Percentiles rank a stretch among this genome's conserved stretches.
These are phyloP conservation scores for Eremochloa ophiuroides DNA, from an alignment of 176 grass and related monocot genomes.

Conservation along the genomic window DNA sequence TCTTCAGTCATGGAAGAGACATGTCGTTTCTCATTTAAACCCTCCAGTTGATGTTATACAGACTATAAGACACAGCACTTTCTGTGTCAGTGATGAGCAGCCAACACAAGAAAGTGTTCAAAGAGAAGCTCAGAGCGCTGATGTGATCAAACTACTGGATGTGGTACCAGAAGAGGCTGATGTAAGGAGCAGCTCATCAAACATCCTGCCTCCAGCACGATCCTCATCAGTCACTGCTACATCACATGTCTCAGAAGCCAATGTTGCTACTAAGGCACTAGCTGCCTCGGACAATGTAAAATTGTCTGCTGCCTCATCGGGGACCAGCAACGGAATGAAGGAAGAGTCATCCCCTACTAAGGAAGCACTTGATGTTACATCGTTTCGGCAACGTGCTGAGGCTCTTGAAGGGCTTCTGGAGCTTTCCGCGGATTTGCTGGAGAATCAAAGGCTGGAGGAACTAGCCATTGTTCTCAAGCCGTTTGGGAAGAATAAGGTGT, in stretches of 20 bases:
- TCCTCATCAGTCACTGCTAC: slow-evolving; percentile 9
- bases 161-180: slow-evolving; percentile 56
- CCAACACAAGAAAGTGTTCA: slow-evolving; percentile 28
- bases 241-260: slow-evolving; percentile 20
- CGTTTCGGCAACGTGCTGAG: slow-evolving; percentile 92
- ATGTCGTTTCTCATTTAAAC: slow-evolving; percentile 39
- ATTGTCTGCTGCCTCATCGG: not conserved
- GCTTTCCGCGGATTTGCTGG: slow-evolving; percentile 82
- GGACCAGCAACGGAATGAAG: slow-evolving; percentile 32
- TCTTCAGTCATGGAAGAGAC: slow-evolving; percentile 41
- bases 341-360: slow-evolving; percentile 58
- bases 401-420: slow-evolving; percentile 94
- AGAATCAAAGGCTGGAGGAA: slow-evolving; percentile 71
- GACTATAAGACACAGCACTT: slow-evolving; percentile 36
- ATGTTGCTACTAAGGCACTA: slow-evolving; percentile 22
- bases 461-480: slow-evolving; percentile 96
- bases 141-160: slow-evolving; percentile 44
- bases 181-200: slow-evolving; percentile 38
- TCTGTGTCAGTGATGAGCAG: slow-evolving; percentile 40
- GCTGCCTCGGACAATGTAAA: slow-evolving; percentile 27
- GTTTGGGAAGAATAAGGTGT: slow-evolving; percentile 96
- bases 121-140: slow-evolving; percentile 26
- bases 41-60: slow-evolving; percentile 53
- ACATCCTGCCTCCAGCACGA: slow-evolving; percentile 15
- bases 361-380: slow-evolving; percentile 86